Conservation (phyloP, 345 rosid species). For the Geranium rotundifolium region DNA sequence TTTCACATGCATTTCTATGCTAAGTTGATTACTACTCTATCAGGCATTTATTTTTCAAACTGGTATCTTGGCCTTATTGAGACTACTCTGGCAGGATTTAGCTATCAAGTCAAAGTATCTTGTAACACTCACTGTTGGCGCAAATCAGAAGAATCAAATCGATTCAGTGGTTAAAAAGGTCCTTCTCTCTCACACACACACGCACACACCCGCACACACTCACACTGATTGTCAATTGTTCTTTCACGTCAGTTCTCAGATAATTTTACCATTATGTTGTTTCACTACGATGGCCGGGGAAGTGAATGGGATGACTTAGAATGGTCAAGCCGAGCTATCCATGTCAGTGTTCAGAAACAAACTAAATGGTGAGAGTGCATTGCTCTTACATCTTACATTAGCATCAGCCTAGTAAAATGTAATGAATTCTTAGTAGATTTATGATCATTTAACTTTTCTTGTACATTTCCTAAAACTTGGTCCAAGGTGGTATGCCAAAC, state of each 20-base stretch:
- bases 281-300: slow-evolving; percentile 81
- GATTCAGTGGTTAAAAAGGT: slow-evolving; percentile 85
- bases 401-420: not conserved
- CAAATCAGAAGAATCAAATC: slow-evolving; percentile 59
- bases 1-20: not conserved
- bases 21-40: not conserved
- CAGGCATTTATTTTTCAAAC: slow-evolving; percentile 7
- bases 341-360: slow-evolving; percentile 73
- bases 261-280: slow-evolving; percentile 72
- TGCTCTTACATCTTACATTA: slow-evolving; percentile 4
- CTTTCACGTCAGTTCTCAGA: slow-evolving; percentile 64
- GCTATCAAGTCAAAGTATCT: slow-evolving; percentile 51
- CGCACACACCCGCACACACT: not conserved
- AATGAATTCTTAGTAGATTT: slow-evolving; percentile 1
- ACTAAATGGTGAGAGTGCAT: slow-evolving; percentile 64
- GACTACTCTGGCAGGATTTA: slow-evolving; percentile 65
- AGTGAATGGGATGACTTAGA: slow-evolving; percentile 88
- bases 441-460: not conserved
- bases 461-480: slow-evolving; percentile 5
- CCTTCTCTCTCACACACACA: slow-evolving; percentile 3
- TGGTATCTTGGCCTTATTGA: slow-evolving; percentile 12
- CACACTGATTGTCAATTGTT: not conserved
- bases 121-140: slow-evolving; percentile 87
- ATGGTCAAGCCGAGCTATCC: slow-evolving; percentile 91
- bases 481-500: slow-evolving; percentile 89